A percentile compares a stretch with the other conserved stretches of the same genome.
phyloP scores from a whole-genome alignment of 345 rosid species.

The Ceriops tagal region DNA sequence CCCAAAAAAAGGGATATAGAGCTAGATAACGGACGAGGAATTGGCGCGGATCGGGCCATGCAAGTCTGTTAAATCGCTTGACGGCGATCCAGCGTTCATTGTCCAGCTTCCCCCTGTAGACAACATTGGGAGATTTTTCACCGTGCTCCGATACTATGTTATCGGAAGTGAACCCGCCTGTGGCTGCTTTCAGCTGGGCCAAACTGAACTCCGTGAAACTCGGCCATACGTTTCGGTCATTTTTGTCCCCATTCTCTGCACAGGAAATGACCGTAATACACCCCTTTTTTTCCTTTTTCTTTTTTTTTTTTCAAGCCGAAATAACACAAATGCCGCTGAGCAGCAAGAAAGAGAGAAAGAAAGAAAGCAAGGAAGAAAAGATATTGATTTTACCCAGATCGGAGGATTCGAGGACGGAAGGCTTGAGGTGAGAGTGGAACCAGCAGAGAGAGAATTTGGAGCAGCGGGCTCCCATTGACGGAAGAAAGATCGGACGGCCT shows the following conservation, averaged over 20 bases:
- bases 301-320: not conserved
- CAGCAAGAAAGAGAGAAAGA: not conserved
- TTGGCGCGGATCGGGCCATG: conserved; percentile 98
- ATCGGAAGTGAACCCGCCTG: conserved; percentile 67
- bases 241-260: conserved; percentile 46
- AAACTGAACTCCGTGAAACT: conserved; percentile 66
- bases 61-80: conserved; percentile 80
- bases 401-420: conserved; percentile 60
- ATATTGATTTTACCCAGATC: conserved; percentile 54
- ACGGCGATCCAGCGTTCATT: conserved; percentile 74
- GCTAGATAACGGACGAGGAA: conserved; percentile 45
- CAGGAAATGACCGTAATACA: conserved; percentile 21
- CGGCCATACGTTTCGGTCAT: conserved; percentile 40
- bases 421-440: conserved; percentile 63
- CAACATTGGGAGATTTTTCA: conserved; percentile 93
- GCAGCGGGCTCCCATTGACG: conserved; percentile 82
- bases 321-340: not conserved
- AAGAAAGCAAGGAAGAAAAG: conserved; percentile 5
- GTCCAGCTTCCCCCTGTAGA: conserved; percentile 77
- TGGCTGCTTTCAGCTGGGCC: conserved; percentile 77
- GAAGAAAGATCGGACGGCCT: conserved; percentile 1
- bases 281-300: not conserved
- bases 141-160: conserved; percentile 96
- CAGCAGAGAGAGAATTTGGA: conserved; percentile 82
- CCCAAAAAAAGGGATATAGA: not conserved